Percentiles rank a stretch among this genome's conserved stretches.
Evolutionary conservation across 208 protist species (phyloP).

Genomic region (Leishmania aethiopica): DNA sequence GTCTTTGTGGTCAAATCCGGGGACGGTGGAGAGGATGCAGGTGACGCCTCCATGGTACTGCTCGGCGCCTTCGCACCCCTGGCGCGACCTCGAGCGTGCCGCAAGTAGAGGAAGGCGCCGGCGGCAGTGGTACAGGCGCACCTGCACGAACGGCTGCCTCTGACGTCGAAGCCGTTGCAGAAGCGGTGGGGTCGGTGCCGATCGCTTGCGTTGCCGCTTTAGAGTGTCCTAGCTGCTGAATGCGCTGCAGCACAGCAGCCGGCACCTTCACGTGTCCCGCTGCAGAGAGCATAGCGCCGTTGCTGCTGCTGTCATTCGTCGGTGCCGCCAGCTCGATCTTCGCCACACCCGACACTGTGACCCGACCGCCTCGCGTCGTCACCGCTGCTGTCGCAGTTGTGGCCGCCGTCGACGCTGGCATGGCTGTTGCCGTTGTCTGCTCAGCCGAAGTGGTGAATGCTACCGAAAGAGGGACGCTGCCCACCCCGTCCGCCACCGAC

Average conservation of each 20-base stretch:
- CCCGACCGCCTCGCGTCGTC: constrained; percentile 8
- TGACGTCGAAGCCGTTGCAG: neutral
- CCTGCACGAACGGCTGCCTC: neutral
- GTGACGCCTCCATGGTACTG: neutral
- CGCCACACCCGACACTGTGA: constrained; percentile 20
- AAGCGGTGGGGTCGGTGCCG: neutral
- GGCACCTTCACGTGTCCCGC: constrained; percentile 32
- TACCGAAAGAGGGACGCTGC: constrained; percentile 15
- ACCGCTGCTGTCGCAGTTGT: neutral
- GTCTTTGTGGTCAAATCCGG: neutral
- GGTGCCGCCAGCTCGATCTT: neutral
- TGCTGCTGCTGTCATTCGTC: neutral
- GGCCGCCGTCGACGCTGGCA: neutral
- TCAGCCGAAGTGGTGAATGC: neutral
- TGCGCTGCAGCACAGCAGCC: constrained; percentile 35
- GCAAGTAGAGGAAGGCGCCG: neutral
- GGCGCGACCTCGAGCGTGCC: neutral
- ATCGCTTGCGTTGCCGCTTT: neutral
- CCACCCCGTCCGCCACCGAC: constrained; percentile 16
- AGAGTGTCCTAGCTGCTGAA: constrained; percentile 23
- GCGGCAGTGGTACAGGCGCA: neutral
- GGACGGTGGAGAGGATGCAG: neutral
- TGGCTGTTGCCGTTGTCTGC: neutral
- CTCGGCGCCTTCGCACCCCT: neutral
- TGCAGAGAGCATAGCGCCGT: neutral